Evolutionary conservation across 2,329 filamentous ascomycete species (phyloP), one percentile per base, ranked within the genome.

Genomic region (Clonostachys byssicola): DNA sequence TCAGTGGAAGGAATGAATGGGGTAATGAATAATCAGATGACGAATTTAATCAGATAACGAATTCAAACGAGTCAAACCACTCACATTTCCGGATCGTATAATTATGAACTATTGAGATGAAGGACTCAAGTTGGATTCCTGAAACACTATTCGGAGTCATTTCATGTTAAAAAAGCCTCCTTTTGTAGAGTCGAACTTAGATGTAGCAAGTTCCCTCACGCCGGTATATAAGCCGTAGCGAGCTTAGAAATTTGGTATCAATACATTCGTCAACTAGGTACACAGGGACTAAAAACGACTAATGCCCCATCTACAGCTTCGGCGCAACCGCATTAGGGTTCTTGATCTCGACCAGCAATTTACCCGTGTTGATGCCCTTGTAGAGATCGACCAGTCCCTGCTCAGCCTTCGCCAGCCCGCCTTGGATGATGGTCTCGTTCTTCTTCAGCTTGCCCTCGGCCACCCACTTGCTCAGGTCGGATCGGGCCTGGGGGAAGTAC

Each of bases 401-500:
- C 48, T 88, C 83, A 2, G 86, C 85, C 35, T 73, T 74, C 49
- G 71, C 67, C 12, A 91, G 65, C 1, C 87, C 87, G n/a, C 86
- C 86, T 55, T 77, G 77, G 51, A 90, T 65, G 48, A 92, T 77
- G 3, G 83, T 85, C 65, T 90, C 85, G 61, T 84, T 83, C 48
- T 82, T 70, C 75, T 88, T 81, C 52, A 92, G 64, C 68, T 84
- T 88, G 44, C 88, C 88, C 60, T 89, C 81, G 3, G 71, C 68
- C n/a, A 89, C 60, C 86, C 87, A 91, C 52, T 78, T 64, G 2
- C 75, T 75, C 13, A 91, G 68, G 55, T 89, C 74, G 59, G 76
- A 70, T 54, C 77, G 66, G 1, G 85, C 88, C 40, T 67, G 62
- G 0, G 73, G 59, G 60, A 78, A 87, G 57, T 85, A 73, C 45